Evolutionary conservation across 768 basidiomycete genomes (phyloP), one percentile per base, ranked within the genome.

Genomic region (Mycena chlorophos): DNA sequence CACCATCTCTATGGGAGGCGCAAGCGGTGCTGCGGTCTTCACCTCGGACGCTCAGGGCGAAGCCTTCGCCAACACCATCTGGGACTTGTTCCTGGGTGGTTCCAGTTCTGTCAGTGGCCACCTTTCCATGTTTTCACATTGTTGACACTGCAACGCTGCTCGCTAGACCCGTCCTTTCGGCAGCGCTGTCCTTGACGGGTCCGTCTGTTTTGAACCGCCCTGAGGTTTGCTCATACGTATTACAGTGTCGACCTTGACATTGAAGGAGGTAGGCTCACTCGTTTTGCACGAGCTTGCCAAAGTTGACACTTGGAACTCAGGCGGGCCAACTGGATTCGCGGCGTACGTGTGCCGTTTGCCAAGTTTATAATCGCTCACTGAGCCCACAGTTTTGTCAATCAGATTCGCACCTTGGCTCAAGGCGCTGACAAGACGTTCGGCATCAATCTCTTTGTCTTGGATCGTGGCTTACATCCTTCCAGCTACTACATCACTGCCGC

Each of bases 141-240:
- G n/a, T n/a, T n/a, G n/a, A n/a, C n/a, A n/a, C n/a, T n/a, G n/a
- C n/a, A n/a, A n/a, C n/a, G n/a, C n/a, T n/a, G n/a, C n/a, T n/a
- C n/a, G n/a, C n/a, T n/a, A 47, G 27, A 85, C 79, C 20, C 75
- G 88, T 51, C 88, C 88, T 0, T 86, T 90, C 57, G 88, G 88
- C 22, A 63, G 69, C 49, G 86, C 86, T 10, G 78, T 87, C 16
- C 73, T 89, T 30, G 88, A 90, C 60, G 88, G 88, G 86, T 87
- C 62, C 50, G 67, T 28, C 2, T 47, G 22, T 42, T 42, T 42
- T 42, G 20, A 34, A 34, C 14, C 51, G 30, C 12, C 10, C 19
- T 29, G 34, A 49, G 26, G 17, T 23, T n/a, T 37, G 42, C 16
- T 45, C 37, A 39, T 34, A 2, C 16, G 19, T 2, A 39, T 20